phyloP scores from a whole-genome alignment of 441 rosid genomes.

The Corymbia calophylla region DNA sequence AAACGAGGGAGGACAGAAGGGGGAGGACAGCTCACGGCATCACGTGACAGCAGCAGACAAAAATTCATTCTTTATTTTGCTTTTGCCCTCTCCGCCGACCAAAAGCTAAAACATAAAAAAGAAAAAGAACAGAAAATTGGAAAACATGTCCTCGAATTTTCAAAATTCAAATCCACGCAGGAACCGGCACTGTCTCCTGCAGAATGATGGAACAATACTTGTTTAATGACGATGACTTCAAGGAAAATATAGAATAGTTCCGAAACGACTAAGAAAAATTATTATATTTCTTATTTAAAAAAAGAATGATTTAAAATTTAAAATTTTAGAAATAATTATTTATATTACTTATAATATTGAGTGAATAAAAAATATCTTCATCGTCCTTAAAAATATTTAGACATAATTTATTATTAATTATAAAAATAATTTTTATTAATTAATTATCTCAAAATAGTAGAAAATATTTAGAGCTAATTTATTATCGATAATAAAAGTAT shows the following conservation, averaged over 20 bases:
- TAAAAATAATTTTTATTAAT: no score
- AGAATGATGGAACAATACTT: background rate
- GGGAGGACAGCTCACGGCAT: background rate
- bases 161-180: background rate
- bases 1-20: background rate
- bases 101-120: background rate
- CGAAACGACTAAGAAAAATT: no score
- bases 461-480: no score
- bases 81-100: background rate
- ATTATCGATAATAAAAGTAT: no score
- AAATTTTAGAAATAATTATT: no score
- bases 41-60: constrained; percentile 18
- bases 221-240: background rate
- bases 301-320: no score
- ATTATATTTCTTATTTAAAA: accelerated
- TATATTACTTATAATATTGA: no score
- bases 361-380: no score
- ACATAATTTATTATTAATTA: no score
- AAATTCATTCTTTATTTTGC: background rate
- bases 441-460: no score
- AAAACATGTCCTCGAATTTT: background rate
- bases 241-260: no score
- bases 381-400: no score
- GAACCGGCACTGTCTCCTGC: background rate
- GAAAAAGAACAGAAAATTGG: background rate